Evolutionary conservation across 768 basidiomycete species (phyloP).

Genomic region (Mycena vitilis): DNA sequence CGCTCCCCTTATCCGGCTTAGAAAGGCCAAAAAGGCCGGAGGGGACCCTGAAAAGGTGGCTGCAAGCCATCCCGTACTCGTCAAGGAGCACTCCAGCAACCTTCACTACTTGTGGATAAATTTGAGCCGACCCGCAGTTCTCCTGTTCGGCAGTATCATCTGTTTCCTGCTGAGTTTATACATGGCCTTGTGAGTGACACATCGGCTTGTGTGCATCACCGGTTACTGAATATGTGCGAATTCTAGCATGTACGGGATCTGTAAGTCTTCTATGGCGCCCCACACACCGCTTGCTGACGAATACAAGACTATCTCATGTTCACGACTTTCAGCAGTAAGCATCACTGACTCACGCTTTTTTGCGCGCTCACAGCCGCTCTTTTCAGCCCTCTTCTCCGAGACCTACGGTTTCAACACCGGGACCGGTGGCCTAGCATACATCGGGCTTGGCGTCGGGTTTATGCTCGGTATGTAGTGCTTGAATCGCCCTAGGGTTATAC

Average conservation of each 20-base stretch:
- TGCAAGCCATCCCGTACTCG: slow-evolving; percentile 37
- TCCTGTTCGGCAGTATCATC: slow-evolving; percentile 67
- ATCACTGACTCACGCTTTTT: slow-evolving; percentile 36
- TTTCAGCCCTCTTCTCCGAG: slow-evolving; percentile 40
- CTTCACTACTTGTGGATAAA: slow-evolving; percentile 61
- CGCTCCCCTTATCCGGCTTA: slow-evolving; percentile 61
- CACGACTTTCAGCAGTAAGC: slow-evolving; percentile 61
- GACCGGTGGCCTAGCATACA: slow-evolving; percentile 50
- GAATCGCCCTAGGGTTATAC: background rate
- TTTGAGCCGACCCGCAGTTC: slow-evolving; percentile 63
- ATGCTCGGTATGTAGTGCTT: slow-evolving; percentile 30
- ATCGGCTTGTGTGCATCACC: background rate
- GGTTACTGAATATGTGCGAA: background rate
- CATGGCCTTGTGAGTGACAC: slow-evolving; percentile 65
- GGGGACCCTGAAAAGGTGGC: slow-evolving; percentile 52
- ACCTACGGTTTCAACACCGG: slow-evolving; percentile 44
- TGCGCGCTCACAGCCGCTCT: background rate
- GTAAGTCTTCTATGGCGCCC: slow-evolving; percentile 33
- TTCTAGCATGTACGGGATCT: slow-evolving; percentile 55
- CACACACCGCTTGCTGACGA: slow-evolving; percentile 1
- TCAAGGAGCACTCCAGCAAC: slow-evolving; percentile 36
- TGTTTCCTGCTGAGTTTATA: slow-evolving; percentile 76
- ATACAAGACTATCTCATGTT: slow-evolving; percentile 64
- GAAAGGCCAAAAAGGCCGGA: slow-evolving; percentile 42
- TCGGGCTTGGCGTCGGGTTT: slow-evolving; percentile 54